Evolutionary conservation across 2,329 filamentous ascomycete species (phyloP), one percentile per base, ranked within the genome.

Genomic region (Aspergillus candidus): DNA sequence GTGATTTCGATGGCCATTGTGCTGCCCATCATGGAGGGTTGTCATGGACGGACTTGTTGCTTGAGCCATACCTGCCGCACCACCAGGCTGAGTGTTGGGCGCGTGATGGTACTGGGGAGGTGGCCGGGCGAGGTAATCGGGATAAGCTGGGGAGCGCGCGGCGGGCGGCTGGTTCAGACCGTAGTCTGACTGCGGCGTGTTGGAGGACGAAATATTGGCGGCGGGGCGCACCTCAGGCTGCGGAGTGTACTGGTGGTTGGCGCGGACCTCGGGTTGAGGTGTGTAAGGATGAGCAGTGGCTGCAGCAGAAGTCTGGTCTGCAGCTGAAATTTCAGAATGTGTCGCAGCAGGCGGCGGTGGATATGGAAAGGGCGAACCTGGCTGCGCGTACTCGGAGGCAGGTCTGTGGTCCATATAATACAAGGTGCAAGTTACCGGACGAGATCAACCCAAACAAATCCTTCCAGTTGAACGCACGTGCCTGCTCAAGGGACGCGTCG

Each of bases 41-140:
- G 56, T 79, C 78, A 88, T 80, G 74, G 88, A 95, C 89, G 88
- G 87, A 95, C 90, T 95, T 85, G 88, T 88, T 84, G 88, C 82
- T 88, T 95, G 89, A 82, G 90, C 88, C 90, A 96, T 96, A 83
- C 84, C 85, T 82, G 82, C 85, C 72, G 84, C 80, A 72, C 82
- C 82, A 72, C 79, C 82, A 70, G 82, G 78, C 68, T 82, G 80
- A 69, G 79, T 83, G 74, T 79, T 80, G 47, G 70, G 87, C 75
- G 71, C 83, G 62, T 71, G 82, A 71, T 88, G 84, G 76, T 93
- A 93, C 64, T 83, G 78, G 59, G 66, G 22, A 8, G 22, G 69
- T 48, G 74, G 75, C 65, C 88, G 86, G 72, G 87, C 83, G 67
- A 93, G 80, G 70, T 94, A 89, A 61, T 94, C 88, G 67, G 87